A percentile compares a stretch with the other conserved stretches of the same genome.
phyloP scores from a whole-genome alignment of 495 filamentous ascomycete genomes.

The Gamarada debralockiae region DNA sequence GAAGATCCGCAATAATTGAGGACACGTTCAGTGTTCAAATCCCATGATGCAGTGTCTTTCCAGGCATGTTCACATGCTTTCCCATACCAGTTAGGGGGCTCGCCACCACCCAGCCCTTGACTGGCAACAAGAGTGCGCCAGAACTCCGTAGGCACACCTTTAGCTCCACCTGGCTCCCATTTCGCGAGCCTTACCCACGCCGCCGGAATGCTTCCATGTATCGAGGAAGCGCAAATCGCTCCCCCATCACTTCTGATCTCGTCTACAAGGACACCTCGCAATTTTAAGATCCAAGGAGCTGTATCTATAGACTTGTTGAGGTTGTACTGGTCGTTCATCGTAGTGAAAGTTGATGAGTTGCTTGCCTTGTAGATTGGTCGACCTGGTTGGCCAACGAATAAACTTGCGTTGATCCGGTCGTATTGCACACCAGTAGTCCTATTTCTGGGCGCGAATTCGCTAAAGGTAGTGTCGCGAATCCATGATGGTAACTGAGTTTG shows the following conservation, averaged over 20 bases:
- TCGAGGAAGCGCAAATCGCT: background rate
- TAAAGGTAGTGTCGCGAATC: background rate
- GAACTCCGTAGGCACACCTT: slow-evolving; percentile 7
- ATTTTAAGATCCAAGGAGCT: background rate
- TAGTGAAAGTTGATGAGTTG: background rate
- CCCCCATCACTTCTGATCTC: background rate
- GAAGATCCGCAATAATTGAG: background rate
- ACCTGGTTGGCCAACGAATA: slow-evolving; percentile 30
- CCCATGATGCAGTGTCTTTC: background rate
- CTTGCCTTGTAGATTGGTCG: slow-evolving; percentile 10
- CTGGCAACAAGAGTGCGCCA: slow-evolving; percentile 19
- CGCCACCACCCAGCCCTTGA: slow-evolving; percentile 8
- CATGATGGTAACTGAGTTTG: slow-evolving; percentile 4
- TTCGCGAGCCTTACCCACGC: background rate
- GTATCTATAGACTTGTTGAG: background rate
- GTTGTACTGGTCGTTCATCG: background rate
- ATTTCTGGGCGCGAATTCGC: slow-evolving; percentile 1
- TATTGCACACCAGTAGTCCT: slow-evolving; percentile 6
- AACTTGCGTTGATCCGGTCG: slow-evolving; percentile 4
- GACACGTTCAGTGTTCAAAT: background rate
- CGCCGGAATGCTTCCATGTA: background rate
- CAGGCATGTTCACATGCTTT: background rate
- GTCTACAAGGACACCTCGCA: background rate
- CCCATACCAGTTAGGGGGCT: slow-evolving; percentile 3
- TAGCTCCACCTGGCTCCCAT: background rate